Base-by-base conservation (phyloP, 352 stramenopile genomes). In the Phytophthora idaei region DNA sequence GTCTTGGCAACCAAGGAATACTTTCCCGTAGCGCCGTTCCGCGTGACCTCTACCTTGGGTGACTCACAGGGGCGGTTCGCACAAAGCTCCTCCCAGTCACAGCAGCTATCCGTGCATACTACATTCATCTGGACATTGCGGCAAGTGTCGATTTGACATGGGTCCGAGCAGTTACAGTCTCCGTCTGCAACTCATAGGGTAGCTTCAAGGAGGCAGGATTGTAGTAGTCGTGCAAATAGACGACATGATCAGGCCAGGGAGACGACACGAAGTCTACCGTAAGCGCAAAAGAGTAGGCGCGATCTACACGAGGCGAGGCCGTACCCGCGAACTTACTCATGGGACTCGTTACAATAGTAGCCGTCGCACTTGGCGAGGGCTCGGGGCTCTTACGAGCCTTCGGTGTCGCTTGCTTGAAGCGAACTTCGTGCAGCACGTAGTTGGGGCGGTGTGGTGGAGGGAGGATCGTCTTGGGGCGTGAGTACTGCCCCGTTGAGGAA, bases 31-130 rank as follows among this genome's bases (percentile, higher is more conserved):
- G 14, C 27, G 5, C 49, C 27, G 3, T 51, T 12, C 8, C 8
- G 5, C 42, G n/a, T 36, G 2, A 61, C 54, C 42, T 36, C n/a
- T 2, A 51, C 27, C 37, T 60, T 60, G 5, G 14, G 1, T 2
- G 39, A 41, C 15, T 60, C 39, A 10, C 12, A 27, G 2, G 27
- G 53, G 4, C 39, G 39, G 11, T 51, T 60, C 21, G 53, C 2
- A 6, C 53, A 60, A 5, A 60, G 39, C 28, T 60, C 53, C 15
- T 51, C 52, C 52, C 50, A 36, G 4, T n/a, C 2, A 9, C 34
- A 57, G 34, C 50, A 46, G 2, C 12, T 3, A 9, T 57, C 50
- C 2, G 50, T 57, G 4, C 50, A 57, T 10, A 57, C 47, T 2
- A 57, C 8, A 10, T 57, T 36, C 17, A 57, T 57, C 14, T 17